phyloP scores from a whole-genome alignment of 495 filamentous ascomycete species.

The Podospora sp. region DNA sequence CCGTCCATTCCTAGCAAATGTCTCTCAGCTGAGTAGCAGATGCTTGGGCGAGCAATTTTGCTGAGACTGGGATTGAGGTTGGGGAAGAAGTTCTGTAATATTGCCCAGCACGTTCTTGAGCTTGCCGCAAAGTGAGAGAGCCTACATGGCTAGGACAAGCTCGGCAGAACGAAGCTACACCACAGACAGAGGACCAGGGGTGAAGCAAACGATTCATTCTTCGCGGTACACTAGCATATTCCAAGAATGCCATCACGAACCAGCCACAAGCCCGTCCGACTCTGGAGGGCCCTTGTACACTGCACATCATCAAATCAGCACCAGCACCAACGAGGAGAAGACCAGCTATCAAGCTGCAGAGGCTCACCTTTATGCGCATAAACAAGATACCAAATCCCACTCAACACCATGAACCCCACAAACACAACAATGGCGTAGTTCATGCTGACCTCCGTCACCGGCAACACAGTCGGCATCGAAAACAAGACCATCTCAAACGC shows the following conservation, averaged over 20 bases:
- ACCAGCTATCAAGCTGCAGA: not conserved
- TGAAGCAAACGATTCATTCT: too few species aligned
- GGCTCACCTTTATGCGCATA: constrained; percentile 59
- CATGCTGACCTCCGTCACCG: constrained; percentile 57
- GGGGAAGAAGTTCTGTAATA: not conserved
- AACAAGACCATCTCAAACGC: constrained; percentile 62
- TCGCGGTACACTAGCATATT: too few species aligned
- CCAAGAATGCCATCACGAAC: not conserved
- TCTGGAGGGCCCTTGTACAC: constrained; percentile 33
- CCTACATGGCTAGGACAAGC: too few species aligned
- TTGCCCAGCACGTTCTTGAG: not conserved
- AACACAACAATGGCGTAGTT: constrained; percentile 63
- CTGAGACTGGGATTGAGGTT: not conserved
- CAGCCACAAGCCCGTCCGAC: constrained; percentile 28
- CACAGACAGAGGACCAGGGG: too few species aligned
- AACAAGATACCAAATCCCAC: constrained; percentile 65
- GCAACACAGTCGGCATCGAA: constrained; percentile 59
- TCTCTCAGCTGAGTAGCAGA: not conserved
- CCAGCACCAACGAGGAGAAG: not conserved
- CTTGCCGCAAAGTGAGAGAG: too few species aligned
- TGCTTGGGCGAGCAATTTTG: not conserved
- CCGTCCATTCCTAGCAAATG: not conserved
- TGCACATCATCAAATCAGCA: constrained; percentile 13
- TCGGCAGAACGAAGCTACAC: too few species aligned
- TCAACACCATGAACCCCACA: constrained; percentile 59